phyloP scores from a whole-genome alignment of 169 alveolate genomes.

The Nephromyces sp. region DNA sequence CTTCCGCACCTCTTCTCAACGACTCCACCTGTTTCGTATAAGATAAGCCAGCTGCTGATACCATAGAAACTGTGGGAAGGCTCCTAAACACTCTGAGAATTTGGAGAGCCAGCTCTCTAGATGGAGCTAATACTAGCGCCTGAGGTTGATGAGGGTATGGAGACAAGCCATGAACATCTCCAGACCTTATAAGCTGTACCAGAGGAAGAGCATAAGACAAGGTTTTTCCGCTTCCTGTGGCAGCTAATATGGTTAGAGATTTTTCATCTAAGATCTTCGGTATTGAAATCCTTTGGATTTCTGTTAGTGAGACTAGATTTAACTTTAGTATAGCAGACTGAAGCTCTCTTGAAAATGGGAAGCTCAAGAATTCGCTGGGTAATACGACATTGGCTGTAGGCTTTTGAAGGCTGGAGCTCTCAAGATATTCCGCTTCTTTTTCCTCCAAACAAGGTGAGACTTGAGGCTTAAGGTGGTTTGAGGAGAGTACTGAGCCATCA shows the following conservation, averaged over 20 bases:
- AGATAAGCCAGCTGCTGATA: conserved; percentile 20
- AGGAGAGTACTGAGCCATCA: too few species aligned
- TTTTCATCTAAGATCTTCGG: conserved; percentile 8
- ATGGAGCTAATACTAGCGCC: conserved; percentile 26
- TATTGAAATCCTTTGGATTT: conserved; percentile 8
- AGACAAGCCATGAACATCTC: conserved; percentile 2
- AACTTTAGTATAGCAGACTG: neutral
- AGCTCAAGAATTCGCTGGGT: too few species aligned
- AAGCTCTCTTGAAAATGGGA: neutral
- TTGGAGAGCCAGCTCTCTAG: conserved; percentile 36
- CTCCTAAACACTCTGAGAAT: neutral
- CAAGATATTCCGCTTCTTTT: too few species aligned
- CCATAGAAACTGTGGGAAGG: neutral
- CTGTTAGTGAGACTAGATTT: conserved; percentile 8
- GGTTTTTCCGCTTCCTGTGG: conserved; percentile 39
- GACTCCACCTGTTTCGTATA: conserved; percentile 25
- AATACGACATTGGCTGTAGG: too few species aligned
- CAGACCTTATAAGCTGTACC: neutral
- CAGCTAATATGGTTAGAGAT: conserved; percentile 7
- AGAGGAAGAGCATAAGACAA: conserved; percentile 29
- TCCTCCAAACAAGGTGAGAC: too few species aligned
- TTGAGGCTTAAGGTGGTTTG: too few species aligned
- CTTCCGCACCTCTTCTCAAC: conserved; percentile 31
- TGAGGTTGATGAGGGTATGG: conserved; percentile 20
- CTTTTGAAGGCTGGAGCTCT: too few species aligned